Evolutionary conservation across 495 filamentous ascomycete genomes (phyloP), one percentile per base, ranked within the genome.

Genomic region (Lentithecium fluviatile): DNA sequence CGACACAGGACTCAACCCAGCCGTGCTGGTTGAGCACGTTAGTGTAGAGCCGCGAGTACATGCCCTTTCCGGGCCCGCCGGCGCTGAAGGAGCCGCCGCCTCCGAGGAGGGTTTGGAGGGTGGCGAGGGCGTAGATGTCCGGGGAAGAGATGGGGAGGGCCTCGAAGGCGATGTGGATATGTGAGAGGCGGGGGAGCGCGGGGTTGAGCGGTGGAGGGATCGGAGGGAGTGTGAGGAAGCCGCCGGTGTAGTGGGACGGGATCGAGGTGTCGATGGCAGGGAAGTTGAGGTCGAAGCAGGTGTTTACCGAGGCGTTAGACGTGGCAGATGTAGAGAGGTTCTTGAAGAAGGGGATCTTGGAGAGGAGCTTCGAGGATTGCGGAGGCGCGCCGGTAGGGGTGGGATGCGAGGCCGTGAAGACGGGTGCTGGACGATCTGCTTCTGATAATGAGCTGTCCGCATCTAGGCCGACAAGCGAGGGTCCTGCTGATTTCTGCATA

Each of bases 11-110:
- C 74, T 98, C 94, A 11, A 98, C 89, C 91, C 91, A 97, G 49
- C 87, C 90, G 76, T 96, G 83, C 73, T 97, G 94, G 78, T 98
- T 98, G 47, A 98, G 84, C 10, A 97, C 92, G 73, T 97, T 95
- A 58, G 91, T 97, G 78, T 96, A 98, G 26, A 97, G 83, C 6
- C 95, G 88, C 17, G 89, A 93, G 77, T 96, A 97, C 94, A 98
- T 97, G 60, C 94, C 94, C 78, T 99, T 99, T 47, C 94, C 94
- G 19, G 94, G 94, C 2, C 94, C 94, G 64, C 94, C 94, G 40
- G 94, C 94, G n/a, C 87, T 91, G 78, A 99, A 99, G 55, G 91
- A 96, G 15, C 95, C 95, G 53, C 94, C 94, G 6, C 94, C 94
- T 43, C 94, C 94, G 23, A 99, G 88, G 32, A 99, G 87, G 2